These are phyloP conservation scores for Monosporozyma aerobia DNA, from an alignment of 805 yeast genomes.

Conservation along the genomic window DNA sequence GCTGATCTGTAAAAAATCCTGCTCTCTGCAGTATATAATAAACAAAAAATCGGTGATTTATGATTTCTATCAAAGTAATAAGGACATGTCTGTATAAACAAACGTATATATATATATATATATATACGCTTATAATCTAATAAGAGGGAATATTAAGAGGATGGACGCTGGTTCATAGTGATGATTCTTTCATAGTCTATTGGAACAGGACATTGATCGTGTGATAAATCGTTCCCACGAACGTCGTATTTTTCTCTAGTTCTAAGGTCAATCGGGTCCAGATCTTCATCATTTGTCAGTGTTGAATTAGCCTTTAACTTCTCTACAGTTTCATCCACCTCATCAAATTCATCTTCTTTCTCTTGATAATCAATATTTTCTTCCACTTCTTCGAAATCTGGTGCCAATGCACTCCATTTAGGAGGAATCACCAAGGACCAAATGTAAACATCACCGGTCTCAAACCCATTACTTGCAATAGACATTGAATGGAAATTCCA, in stretches of 20 bases:
- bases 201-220: conserved; percentile 55
- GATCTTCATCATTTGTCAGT: conserved; percentile 50
- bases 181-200: conserved; percentile 30
- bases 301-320: conserved; percentile 34
- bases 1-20: background rate
- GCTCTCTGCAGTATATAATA: background rate
- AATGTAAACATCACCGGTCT: conserved; percentile 68
- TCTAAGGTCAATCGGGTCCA: conserved; percentile 52
- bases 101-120: background rate
- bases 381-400: conserved; percentile 90
- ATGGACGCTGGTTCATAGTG: conserved; percentile 10
- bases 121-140: background rate
- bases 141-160: background rate
- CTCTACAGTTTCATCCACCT: conserved; percentile 55
- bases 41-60: background rate
- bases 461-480: conserved; percentile 78
- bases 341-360: conserved; percentile 85
- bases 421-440: conserved; percentile 83
- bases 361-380: conserved; percentile 85
- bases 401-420: conserved; percentile 94
- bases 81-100: background rate
- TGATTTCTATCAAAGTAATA: background rate
- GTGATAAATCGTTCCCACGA: conserved; percentile 51
- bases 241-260: conserved; percentile 60
- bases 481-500: conserved; percentile 74